Evolutionary conservation across 345 rosid genomes (phyloP), one percentile per base, ranked within the genome.

Genomic region (Nasturtium officinale): DNA sequence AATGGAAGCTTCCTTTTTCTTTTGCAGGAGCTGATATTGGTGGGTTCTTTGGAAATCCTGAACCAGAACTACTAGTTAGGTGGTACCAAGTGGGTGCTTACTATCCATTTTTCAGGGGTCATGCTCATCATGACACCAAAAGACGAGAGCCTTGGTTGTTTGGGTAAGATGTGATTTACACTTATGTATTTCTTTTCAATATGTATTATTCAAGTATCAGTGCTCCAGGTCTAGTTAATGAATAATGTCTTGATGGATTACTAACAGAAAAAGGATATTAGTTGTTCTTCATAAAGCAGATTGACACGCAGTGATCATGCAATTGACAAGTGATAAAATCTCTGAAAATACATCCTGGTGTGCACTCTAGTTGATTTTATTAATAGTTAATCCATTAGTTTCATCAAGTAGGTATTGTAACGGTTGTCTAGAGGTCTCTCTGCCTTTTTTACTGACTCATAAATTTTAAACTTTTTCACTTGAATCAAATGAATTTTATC

Each of bases 71-170:
- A 61, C 77, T 96, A 53, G 94, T 96, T 71, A 96, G 98, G 61
- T 96, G 99, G 99, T 96, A 92, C 79, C 99, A 96, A 74, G 86
- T 96, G 46, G 99, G 98, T 84, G 98, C 99, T 58, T 96, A 82
- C 77, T 96, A 92, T 77, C 99, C 99, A 65, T 96, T 96, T 84
- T 96, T 96, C 79, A 87, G 99, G 82, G 99, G 78, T 3, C 99
- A 96, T 83, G 96, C 99, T 53, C 99, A 96, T 82, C 98, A 88
- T 59, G 99, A 96, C 81, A 92, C 98, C 11, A 96, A 85, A 81
- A 82, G 99, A 82, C 89, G 99, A 54, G 99, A 96, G 67, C 99
- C 99, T 77, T 96, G 98, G 98, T 74, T 90, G 70, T 91, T 92
- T 67, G 99, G 99, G 99, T 96, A 87, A 56, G 80, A 47, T 51